These are phyloP conservation scores for Diaporthe destruens DNA, from an alignment of 2,329 filamentous ascomycete genomes.

Conservation along the genomic window DNA sequence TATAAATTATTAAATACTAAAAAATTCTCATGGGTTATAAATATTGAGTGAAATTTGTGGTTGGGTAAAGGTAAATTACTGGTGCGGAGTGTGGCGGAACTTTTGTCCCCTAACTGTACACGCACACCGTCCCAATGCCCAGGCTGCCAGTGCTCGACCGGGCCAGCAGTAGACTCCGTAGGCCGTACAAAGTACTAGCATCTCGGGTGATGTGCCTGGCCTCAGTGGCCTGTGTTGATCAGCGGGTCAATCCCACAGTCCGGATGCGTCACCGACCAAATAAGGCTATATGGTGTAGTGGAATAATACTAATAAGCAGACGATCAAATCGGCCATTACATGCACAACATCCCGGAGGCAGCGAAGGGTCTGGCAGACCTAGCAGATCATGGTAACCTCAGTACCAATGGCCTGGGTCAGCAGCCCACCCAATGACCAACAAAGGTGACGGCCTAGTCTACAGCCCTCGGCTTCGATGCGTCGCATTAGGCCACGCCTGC, in stretches of 20 bases:
- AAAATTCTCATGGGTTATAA: too few relatives aligned
- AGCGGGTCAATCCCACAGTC: neutral
- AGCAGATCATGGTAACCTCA: slow-evolving; percentile 28
- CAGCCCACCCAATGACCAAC: slow-evolving; percentile 31
- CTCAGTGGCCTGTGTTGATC: neutral
- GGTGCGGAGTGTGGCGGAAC: too few relatives aligned
- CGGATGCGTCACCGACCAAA: neutral
- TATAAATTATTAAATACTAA: too few relatives aligned
- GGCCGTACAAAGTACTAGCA: neutral
- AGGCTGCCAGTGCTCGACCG: neutral
- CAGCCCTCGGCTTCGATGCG: neutral
- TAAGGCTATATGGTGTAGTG: neutral
- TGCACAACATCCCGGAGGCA: slow-evolving; percentile 27
- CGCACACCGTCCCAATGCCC: neutral
- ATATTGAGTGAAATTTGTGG: too few relatives aligned
- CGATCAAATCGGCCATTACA: neutral
- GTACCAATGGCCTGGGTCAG: slow-evolving; percentile 24
- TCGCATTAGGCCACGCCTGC: neutral
- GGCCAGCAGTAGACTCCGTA: neutral
- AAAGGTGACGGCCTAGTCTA: slow-evolving; percentile 8
- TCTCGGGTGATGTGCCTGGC: neutral
- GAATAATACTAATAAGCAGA: slow-evolving; percentile 1
- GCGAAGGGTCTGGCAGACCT: slow-evolving; percentile 12
- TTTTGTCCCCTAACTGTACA: neutral
- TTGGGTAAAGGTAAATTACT: too few relatives aligned